These are phyloP conservation scores for Irpex sp. DNA, from an alignment of 1,284 basidiomycete species.

Conservation along the genomic window DNA sequence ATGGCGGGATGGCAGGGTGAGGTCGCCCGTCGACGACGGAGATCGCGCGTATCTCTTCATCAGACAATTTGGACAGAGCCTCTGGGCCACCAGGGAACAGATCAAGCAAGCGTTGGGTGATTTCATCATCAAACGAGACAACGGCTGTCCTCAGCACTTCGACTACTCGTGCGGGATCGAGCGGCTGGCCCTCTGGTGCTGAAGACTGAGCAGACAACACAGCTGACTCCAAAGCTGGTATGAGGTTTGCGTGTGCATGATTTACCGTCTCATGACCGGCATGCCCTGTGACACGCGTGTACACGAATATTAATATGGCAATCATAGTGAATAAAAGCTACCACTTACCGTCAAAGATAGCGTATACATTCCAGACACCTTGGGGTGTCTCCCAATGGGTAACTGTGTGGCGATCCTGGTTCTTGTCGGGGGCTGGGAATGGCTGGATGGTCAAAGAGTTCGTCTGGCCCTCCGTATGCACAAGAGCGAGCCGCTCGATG, in stretches of 20 bases:
- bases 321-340: slow-evolving; percentile 1
- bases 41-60: slow-evolving; percentile 38
- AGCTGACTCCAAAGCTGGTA: neutral
- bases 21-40: slow-evolving; percentile 4
- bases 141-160: slow-evolving; percentile 51
- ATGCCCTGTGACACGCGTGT: slow-evolving; percentile 46
- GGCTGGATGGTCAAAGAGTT: slow-evolving; percentile 12
- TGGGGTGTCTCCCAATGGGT: slow-evolving; percentile 54
- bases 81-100: slow-evolving; percentile 57
- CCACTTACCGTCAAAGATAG: slow-evolving; percentile 63
- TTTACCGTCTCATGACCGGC: slow-evolving; percentile 66
- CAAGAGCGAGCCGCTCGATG: slow-evolving; percentile 8
- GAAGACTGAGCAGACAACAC: neutral
- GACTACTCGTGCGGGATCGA: neutral
- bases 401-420: slow-evolving; percentile 53
- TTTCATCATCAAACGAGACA: slow-evolving; percentile 60
- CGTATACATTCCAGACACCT: slow-evolving; percentile 55
- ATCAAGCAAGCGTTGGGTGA: slow-evolving; percentile 58
- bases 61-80: slow-evolving; percentile 17
- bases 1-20: slow-evolving; percentile 21
- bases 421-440: slow-evolving; percentile 5
- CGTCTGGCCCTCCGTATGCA: neutral
- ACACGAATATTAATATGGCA: neutral
- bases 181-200: neutral
- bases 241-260: slow-evolving; percentile 26